Conservation (phyloP, 192 early-diverging fungal species). For the Entophlyctis luteolus region DNA sequence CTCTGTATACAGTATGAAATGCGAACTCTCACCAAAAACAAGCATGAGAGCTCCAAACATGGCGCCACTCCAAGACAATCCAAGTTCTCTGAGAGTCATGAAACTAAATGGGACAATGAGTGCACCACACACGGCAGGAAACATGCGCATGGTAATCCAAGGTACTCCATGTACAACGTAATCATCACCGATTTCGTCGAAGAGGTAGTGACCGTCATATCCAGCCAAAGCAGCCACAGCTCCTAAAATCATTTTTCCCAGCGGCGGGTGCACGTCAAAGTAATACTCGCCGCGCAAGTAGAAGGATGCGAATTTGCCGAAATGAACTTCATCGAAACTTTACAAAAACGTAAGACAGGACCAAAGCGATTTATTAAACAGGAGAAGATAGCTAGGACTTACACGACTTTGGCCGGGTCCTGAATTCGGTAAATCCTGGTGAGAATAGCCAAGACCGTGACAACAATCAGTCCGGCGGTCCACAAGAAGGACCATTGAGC, state of each 20-base stretch:
- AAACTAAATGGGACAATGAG: constrained; percentile 74
- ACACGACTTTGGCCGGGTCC: constrained; percentile 47
- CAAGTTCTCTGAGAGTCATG: constrained; percentile 81
- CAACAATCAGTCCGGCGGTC: constrained; percentile 25
- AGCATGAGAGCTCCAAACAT: constrained; percentile 75
- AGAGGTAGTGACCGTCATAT: constrained; percentile 91
- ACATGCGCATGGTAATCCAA: constrained; percentile 75
- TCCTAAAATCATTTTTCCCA: constrained; percentile 89
- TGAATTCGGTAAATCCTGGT: constrained; percentile 38
- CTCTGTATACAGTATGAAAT: constrained; percentile 6
- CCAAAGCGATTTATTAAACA: neutral
- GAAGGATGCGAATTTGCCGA: constrained; percentile 96
- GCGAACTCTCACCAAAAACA: constrained; percentile 65
- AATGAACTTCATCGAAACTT: constrained; percentile 98
- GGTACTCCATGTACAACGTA: constrained; percentile 87
- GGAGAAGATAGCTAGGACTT: constrained; percentile 17
- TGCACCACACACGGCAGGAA: constrained; percentile 76
- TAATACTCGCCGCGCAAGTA: constrained; percentile 85
- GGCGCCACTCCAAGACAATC: constrained; percentile 70
- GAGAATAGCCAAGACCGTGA: constrained; percentile 31
- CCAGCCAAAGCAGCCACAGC: constrained; percentile 77
- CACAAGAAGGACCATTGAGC: neutral
- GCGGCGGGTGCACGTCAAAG: constrained; percentile 97
- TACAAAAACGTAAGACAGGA: neutral
- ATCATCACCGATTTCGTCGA: constrained; percentile 90